Evolutionary conservation across 257 asterid genomes (phyloP).

Genomic region (Nicotiana otophora): DNA sequence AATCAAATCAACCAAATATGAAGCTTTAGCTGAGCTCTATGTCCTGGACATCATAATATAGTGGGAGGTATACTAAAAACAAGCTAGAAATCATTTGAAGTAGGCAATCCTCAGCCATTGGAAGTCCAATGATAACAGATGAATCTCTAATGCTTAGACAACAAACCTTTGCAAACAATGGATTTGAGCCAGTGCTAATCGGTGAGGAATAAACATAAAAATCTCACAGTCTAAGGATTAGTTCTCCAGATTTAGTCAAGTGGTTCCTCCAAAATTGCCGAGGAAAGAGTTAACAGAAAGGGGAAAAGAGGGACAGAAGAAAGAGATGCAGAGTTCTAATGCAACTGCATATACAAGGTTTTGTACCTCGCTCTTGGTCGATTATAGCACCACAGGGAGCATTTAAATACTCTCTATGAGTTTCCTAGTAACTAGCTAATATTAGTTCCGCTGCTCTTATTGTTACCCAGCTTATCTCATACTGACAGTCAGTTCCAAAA

Average conservation of each 20-base stretch:
- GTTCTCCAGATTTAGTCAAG: neutral
- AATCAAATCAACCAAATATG: neutral
- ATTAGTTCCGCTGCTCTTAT: neutral
- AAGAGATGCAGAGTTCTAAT: neutral
- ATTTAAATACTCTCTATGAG: neutral
- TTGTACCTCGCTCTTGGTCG: neutral
- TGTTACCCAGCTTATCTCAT: neutral
- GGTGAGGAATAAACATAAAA: neutral
- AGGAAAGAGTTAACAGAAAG: neutral
- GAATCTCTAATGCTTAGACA: neutral
- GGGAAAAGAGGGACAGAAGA: neutral
- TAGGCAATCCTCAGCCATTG: conserved; percentile 2
- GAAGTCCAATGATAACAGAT: neutral
- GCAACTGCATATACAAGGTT: conserved; percentile 1
- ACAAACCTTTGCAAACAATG: neutral
- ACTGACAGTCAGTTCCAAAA: neutral
- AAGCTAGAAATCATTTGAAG: neutral
- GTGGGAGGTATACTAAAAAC: neutral
- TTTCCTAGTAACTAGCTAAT: neutral
- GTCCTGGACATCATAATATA: neutral
- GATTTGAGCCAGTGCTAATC: neutral
- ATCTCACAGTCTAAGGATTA: neutral
- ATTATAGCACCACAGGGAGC: neutral
- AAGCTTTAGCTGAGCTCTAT: neutral
- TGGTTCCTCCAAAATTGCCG: neutral